These are phyloP conservation scores for Claviceps pazoutovae DNA, from an alignment of 2,329 filamentous ascomycete genomes.

Conservation along the genomic window DNA sequence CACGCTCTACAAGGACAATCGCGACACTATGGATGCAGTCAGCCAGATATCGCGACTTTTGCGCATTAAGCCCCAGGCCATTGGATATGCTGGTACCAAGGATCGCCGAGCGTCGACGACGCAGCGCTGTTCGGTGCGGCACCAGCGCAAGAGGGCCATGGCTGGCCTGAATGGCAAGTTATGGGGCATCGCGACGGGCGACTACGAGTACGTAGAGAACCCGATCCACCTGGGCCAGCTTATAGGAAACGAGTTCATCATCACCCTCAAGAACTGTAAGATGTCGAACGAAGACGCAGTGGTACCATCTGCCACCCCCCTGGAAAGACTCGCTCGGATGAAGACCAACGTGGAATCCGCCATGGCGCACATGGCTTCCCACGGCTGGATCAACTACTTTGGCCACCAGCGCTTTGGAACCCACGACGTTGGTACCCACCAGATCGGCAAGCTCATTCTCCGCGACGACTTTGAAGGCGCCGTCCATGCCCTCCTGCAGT, in stretches of 20 bases:
- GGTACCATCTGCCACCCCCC: slow-evolving; percentile 8
- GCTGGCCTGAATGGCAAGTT: slow-evolving; percentile 48
- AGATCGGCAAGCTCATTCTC: slow-evolving; percentile 72
- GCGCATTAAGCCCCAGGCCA: slow-evolving; percentile 60
- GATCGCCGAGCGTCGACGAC: slow-evolving; percentile 77
- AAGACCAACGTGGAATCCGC: slow-evolving; percentile 36
- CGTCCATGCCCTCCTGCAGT: slow-evolving; percentile 62
- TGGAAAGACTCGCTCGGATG: slow-evolving; percentile 18
- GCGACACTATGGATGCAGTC: slow-evolving; percentile 87
- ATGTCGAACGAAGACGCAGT: slow-evolving; percentile 30
- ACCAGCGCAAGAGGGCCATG: slow-evolving; percentile 42
- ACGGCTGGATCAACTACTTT: slow-evolving; percentile 95
- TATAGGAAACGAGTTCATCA: slow-evolving; percentile 80
- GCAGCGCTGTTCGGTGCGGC: slow-evolving; percentile 58
- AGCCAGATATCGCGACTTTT: slow-evolving; percentile 62
- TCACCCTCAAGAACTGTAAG: slow-evolving; percentile 75
- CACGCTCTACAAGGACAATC: slow-evolving; percentile 91
- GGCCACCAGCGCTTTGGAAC: slow-evolving; percentile 95
- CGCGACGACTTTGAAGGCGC: slow-evolving; percentile 69
- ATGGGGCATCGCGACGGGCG: slow-evolving; percentile 55
- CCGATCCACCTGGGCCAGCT: slow-evolving; percentile 73
- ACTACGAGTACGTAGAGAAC: slow-evolving; percentile 62
- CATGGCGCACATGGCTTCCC: slow-evolving; percentile 51
- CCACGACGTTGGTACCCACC: slow-evolving; percentile 72
- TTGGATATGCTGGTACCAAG: slow-evolving; percentile 73